A percentile compares a stretch with the other conserved stretches of the same genome.
These are phyloP conservation scores for Salix brachista DNA, from an alignment of 345 rosid species.

Conservation along the genomic window DNA sequence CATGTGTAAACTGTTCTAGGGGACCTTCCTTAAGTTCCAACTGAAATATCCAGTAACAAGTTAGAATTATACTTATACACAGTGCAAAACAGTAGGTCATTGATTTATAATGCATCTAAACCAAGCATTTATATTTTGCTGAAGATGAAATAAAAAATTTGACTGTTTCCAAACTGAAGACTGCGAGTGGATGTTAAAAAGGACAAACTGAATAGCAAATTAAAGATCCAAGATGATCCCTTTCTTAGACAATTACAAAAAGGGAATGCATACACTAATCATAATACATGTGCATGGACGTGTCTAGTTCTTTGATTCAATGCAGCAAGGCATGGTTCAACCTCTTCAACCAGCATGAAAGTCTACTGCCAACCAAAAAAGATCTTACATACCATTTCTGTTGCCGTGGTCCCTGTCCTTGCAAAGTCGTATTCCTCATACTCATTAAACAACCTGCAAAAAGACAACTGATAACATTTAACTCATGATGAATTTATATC, in stretches of 20 bases:
- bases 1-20: conserved; percentile 86
- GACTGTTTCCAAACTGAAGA: not conserved
- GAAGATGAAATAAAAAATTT: not conserved
- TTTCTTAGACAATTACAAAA: not conserved
- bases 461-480: not conserved
- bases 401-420: conserved; percentile 70
- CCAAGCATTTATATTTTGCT: not conserved
- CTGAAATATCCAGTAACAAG: conserved; percentile 31
- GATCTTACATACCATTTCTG: conserved; percentile 51
- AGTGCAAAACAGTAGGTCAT: not conserved
- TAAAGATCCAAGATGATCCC: not conserved
- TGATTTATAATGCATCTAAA: not conserved
- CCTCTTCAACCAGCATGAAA: not conserved
- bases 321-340: not conserved
- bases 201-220: not conserved
- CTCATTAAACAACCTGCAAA: conserved; percentile 65
- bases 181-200: not conserved
- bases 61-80: not conserved
- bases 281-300: not conserved
- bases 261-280: not conserved
- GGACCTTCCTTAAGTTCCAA: conserved; percentile 87
- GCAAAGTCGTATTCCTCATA: conserved; percentile 85
- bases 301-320: not conserved
- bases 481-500: not conserved
- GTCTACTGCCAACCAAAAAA: not conserved